Conservation (phyloP, 2,329 filamentous ascomycete species). For the Alternaria angustiovoidea region DNA sequence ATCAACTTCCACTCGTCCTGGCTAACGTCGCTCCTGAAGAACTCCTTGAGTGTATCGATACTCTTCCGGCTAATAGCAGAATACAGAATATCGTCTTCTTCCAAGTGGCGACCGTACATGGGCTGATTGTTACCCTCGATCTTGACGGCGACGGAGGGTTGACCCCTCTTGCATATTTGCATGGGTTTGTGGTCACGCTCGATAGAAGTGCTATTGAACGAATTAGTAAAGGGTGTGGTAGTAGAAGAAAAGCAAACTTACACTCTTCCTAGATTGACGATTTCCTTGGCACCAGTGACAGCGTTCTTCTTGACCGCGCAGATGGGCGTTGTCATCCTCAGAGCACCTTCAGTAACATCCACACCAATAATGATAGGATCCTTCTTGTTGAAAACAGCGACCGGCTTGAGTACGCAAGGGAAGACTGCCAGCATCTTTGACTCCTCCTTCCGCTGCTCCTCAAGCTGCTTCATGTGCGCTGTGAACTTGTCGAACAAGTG, state of each 20-base stretch:
- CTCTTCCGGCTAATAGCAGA: slow-evolving; percentile 84
- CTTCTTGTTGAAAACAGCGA: slow-evolving; percentile 99
- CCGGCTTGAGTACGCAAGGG: slow-evolving; percentile 87
- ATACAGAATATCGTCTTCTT: slow-evolving; percentile 89
- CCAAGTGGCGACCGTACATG: slow-evolving; percentile 90
- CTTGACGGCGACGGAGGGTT: slow-evolving; percentile 97
- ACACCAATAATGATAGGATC: slow-evolving; percentile 93
- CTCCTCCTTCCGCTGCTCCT: slow-evolving; percentile 94
- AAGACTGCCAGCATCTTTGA: slow-evolving; percentile 96
- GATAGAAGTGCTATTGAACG: slow-evolving; percentile 77
- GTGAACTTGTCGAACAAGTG: slow-evolving; percentile 97
- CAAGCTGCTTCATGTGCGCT: slow-evolving; percentile 86
- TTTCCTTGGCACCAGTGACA: slow-evolving; percentile 80
- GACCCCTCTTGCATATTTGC: slow-evolving; percentile 89
- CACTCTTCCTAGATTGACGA: slow-evolving; percentile 89
- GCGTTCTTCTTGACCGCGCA: slow-evolving; percentile 84
- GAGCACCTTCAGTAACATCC: slow-evolving; percentile 89
- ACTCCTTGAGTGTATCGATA: slow-evolving; percentile 96
- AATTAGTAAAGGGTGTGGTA: slow-evolving; percentile 16
- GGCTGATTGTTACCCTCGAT: slow-evolving; percentile 95
- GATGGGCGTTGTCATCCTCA: slow-evolving; percentile 88
- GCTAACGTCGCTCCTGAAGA: slow-evolving; percentile 84
- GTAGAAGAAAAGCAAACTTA: slow-evolving; percentile 61
- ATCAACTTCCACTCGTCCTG: slow-evolving; percentile 96
- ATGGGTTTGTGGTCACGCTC: slow-evolving; percentile 98